These are phyloP conservation scores for Orbilia ellipsospora DNA, from an alignment of 2,329 filamentous ascomycete species.

Conservation along the genomic window DNA sequence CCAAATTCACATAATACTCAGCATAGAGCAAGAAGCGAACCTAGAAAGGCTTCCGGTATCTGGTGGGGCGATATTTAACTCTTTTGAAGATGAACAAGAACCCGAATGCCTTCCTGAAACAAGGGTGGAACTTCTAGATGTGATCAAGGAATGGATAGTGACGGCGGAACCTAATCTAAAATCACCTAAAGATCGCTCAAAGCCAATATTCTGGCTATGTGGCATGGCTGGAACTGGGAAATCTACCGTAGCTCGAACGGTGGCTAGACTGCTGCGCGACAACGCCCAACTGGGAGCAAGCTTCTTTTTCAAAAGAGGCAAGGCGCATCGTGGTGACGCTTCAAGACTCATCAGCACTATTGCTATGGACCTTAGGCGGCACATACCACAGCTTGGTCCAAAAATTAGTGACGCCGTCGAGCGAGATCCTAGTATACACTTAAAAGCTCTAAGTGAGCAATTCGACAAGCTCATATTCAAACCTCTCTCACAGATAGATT, in stretches of 20 bases:
- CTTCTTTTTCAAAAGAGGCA: conserved; percentile 66
- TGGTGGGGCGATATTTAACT: conserved; percentile 57
- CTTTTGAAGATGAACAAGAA: conserved; percentile 55
- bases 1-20: conserved; percentile 14
- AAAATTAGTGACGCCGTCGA: conserved; percentile 61
- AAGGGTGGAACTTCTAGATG: conserved; percentile 56
- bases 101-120: conserved; percentile 57
- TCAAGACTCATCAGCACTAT: conserved; percentile 64
- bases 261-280: conserved; percentile 58
- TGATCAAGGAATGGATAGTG: conserved; percentile 51
- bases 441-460: conserved; percentile 22
- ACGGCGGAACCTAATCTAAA: background rate
- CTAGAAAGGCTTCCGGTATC: conserved; percentile 25
- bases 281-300: conserved; percentile 60
- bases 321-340: conserved; percentile 62
- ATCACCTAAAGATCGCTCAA: background rate
- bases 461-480: conserved; percentile 23
- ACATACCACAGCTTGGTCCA: conserved; percentile 59
- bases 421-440: conserved; percentile 56
- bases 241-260: conserved; percentile 62
- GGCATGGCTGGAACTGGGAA: conserved; percentile 63
- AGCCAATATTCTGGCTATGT: conserved; percentile 61
- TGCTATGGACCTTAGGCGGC: conserved; percentile 60
- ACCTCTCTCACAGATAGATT: conserved; percentile 16
- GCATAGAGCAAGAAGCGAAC: conserved; percentile 21